Percentiles rank a stretch among this genome's conserved stretches.
phyloP scores from a whole-genome alignment of 192 early-diverging fungal genomes.

The Coemansia sp. region DNA sequence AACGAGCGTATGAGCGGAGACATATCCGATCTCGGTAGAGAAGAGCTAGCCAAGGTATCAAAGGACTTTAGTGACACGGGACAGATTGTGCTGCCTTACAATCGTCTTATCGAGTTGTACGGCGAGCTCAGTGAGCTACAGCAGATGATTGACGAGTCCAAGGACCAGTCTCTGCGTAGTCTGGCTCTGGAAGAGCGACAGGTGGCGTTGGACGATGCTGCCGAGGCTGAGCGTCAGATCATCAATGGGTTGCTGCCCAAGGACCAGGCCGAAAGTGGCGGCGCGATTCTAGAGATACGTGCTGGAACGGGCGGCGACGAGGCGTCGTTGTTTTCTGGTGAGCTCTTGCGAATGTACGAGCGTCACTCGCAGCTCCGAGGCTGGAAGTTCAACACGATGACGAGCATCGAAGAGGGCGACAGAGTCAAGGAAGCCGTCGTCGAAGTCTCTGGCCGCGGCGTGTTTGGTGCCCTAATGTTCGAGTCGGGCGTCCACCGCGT shows the following conservation, averaged over 20 bases:
- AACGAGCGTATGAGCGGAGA: constrained; percentile 39
- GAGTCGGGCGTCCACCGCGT: constrained; percentile 87
- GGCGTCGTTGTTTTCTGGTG: constrained; percentile 71
- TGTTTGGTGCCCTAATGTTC: constrained; percentile 77
- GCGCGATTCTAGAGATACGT: constrained; percentile 75
- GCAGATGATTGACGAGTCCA: constrained; percentile 38
- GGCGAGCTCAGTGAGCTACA: constrained; percentile 47
- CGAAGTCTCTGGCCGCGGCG: constrained; percentile 67
- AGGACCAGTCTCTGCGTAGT: constrained; percentile 38
- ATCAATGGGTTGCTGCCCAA: constrained; percentile 65
- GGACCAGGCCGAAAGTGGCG: constrained; percentile 69
- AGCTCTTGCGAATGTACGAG: constrained; percentile 79
- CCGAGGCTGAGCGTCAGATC: constrained; percentile 59
- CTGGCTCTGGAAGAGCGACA: constrained; percentile 69
- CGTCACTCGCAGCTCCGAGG: constrained; percentile 60
- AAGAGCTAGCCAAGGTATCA: constrained; percentile 51
- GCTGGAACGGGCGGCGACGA: constrained; percentile 83
- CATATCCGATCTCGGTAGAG: constrained; percentile 23
- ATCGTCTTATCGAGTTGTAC: constrained; percentile 31
- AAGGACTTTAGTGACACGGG: constrained; percentile 49
- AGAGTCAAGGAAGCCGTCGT: constrained; percentile 64
- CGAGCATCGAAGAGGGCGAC: constrained; percentile 38
- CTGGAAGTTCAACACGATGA: constrained; percentile 68
- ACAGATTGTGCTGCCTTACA: constrained; percentile 27
- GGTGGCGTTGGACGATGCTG: constrained; percentile 39